Base-by-base conservation (phyloP, 129 eudicot genomes). In the Lactuca sativa region DNA sequence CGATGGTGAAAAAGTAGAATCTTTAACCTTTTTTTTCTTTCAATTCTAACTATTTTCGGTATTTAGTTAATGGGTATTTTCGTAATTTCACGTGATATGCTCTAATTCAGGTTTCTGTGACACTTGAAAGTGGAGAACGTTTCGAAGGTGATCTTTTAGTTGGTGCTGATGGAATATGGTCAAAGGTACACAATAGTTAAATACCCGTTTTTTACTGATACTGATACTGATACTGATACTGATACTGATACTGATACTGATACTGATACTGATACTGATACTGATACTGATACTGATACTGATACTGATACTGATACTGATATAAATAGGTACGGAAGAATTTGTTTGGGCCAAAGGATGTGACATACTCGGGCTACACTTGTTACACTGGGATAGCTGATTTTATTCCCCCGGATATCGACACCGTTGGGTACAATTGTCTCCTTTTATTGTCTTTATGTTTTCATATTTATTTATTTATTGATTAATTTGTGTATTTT, bases 81-180 rank as follows among this genome's bases (percentile, higher is more conserved):
- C 60, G 55, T 59, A 32, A 52, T 71, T 17, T 37, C 48, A 0
- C 9, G 30, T 11, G 49, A 21, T 15, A 44, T 66, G 16, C 36
- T 66, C 44, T 55, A 53, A 55, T 77, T 34, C 59, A 95, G 99
- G 99, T 95, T 47, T 81, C 86, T 21, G 99, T 87, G 74, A 73
- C 54, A 41, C 93, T 95, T 67, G 99, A 95, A 71, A 81, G 82
- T 74, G 99, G 99, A 34, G 83, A 87, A 68, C 77, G 67, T n/a
- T 85, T 70, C 62, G 93, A 85, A 84, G 99, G 99, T 4, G 99
- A 95, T 84, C 86, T 95, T 85, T 80, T 95, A 34, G 93, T 95
- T 80, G 99, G 99, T 52, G 99, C 99, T 66, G 99, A 95, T 82
- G 99, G 99, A 48, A 95, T 95, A 70, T 66, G 99, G 95, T 95